Evolutionary conservation across 495 filamentous ascomycete genomes (phyloP), one percentile per base, ranked within the genome.

Genomic region (Venustampulla echinocandica): DNA sequence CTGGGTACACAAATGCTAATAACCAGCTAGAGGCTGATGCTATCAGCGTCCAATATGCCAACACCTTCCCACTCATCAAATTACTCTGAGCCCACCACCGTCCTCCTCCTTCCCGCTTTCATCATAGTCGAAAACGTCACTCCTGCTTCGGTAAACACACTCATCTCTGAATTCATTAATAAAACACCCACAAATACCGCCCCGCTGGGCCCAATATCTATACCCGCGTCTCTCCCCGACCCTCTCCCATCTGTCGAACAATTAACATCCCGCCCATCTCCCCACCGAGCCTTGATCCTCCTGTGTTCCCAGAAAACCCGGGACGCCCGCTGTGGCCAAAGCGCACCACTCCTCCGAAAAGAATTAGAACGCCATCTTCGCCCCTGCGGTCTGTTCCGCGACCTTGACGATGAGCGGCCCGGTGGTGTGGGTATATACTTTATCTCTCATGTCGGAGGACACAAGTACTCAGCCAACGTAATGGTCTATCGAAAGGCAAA

Each of bases 351-450:
- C 9, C 75, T 98, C 1, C 70, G 77, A 25, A 79, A 80, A 48
- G 93, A 98, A 63, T 79, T 98, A 24, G 88, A 93, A 67, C 76
- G 90, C 0, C 90, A 97, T 58, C 71, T 98, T 36, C 83, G 88
- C 2, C 80, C 84, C 0, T 68, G 90, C 2, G 87, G 88, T 0
- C 65, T 98, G 3, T 89, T 85, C 61, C 81, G 93, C 18, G 92
- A 97, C 58, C 65, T 90, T 27, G 77, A 88, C 42, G 92, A 98
- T 59, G 79, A 84, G 62, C 63, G 92, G 32, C 82, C 87, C 0
- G 90, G 90, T 13, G 92, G 93, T 1, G 90, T 93, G 2, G 90
- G 87, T 1, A 84, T 98, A 42, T 90, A 96, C 57, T 98, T 97
- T 60, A 88, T 97, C 55, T 89, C 80, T 53, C 92, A 98, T 60